Evolutionary conservation across 345 rosid genomes (phyloP).

Genomic region (Gossypium raimondii): DNA sequence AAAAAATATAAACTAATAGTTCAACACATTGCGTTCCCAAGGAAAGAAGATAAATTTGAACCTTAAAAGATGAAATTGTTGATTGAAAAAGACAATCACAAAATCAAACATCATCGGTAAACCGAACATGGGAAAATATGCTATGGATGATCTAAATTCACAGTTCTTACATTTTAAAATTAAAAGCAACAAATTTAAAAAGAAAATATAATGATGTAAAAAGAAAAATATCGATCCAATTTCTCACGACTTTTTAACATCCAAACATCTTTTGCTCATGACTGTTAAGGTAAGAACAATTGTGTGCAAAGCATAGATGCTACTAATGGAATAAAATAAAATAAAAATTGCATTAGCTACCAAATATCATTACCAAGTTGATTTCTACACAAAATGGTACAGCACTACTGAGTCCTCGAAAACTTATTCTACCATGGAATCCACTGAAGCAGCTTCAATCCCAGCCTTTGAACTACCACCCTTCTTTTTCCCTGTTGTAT

Average conservation of each 20-base stretch:
- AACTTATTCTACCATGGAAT: conserved; percentile 47
- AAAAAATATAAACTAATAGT: too few relatives aligned
- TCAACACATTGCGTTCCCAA: too few relatives aligned
- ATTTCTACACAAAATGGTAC: neutral
- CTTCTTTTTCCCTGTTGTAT: conserved; percentile 27
- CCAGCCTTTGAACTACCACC: conserved; percentile 21
- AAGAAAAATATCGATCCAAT: neutral
- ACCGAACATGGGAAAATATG: too few relatives aligned
- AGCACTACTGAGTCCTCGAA: neutral
- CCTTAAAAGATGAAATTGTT: too few relatives aligned
- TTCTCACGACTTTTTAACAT: neutral
- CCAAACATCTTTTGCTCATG: neutral
- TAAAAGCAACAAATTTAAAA: too few relatives aligned
- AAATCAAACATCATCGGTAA: too few relatives aligned
- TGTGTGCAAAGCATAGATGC: neutral
- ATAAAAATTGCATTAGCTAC: neutral
- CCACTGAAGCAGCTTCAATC: conserved; percentile 27
- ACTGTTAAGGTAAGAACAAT: neutral
- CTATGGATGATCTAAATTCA: too few relatives aligned
- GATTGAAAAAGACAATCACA: too few relatives aligned
- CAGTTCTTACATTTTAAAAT: too few relatives aligned
- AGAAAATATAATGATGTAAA: neutral
- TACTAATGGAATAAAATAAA: neutral
- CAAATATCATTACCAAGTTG: neutral
- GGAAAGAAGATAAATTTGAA: too few relatives aligned